Base-by-base conservation (phyloP, 495 filamentous ascomycete genomes). In the Penicillium arizonense region DNA sequence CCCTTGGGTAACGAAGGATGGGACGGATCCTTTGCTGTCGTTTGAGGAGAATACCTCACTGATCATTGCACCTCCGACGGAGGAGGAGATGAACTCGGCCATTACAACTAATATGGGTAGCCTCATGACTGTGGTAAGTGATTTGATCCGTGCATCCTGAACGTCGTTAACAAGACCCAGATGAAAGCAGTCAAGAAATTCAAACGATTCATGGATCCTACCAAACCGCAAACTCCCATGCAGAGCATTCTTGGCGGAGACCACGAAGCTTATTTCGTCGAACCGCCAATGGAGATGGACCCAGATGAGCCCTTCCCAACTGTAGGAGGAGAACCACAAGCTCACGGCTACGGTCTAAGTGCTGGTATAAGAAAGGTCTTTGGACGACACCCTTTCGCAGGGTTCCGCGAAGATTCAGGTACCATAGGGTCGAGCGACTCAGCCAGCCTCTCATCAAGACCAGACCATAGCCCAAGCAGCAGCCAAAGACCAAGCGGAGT, bases 141-240 rank as follows among this genome's bases (percentile, higher is more conserved):
- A 38, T 24, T 16, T 56, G 39, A 53, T 46, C 18, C 16, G 32
- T 16, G 23, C 55, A 21, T 41, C 20, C 23, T 16, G 30, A 33
- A 41, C 2, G n/a, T 51, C 58, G 50, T 63, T 66, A 35, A 58
- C 32, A 13, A 36, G 3, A n/a, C 13, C 13, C 61, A 96, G 90
- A 88, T 98, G 79, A 94, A 86, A 86, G 94, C 93, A 8, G 93
- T 95, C 32, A 83, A 83, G 48, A 89, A 87, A 46, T 96, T 97
- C 70, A 96, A 96, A 58, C 74, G 77, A 18, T 62, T 88, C 2
- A 63, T 80, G 33, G 67, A 75, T 43, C 54, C 72, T 60, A 43
- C 68, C 45, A 73, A 77, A 67, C 68, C 82, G 71, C 59, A 56
- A 14, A 61, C 73, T 8, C 67, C 69, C 9, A 73, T 87, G 53